Base-by-base conservation (phyloP, 2,329 filamentous ascomycete species). In the Leptographium flavum region DNA sequence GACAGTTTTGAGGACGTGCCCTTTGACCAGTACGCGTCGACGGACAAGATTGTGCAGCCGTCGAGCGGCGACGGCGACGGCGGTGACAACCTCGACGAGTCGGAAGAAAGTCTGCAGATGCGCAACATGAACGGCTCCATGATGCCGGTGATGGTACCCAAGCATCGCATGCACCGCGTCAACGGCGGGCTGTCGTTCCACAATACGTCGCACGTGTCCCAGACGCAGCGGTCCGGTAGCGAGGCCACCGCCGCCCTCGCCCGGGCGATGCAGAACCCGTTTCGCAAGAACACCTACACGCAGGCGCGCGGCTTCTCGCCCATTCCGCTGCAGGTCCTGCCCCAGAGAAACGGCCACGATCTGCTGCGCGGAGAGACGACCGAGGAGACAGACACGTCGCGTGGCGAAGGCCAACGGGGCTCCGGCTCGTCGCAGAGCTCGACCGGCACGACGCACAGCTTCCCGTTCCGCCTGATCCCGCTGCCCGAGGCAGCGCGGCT, bases 401-500 rank as follows among this genome's bases (percentile, higher is more conserved):
- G n/a, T 8, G 35, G 28, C 28, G 14, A 22, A 9, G 15, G 8
- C 10, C n/a, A 19, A 23, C 22, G 50, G 13, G 49, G 40, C 4
- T 50, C 49, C 5, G 43, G 45, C 10, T 48, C 49, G 13, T 51
- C 51, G 3, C 41, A 48, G 21, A 50, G 45, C 35, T 51, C 52
- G 8, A 27, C 22, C 13, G 30, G 32, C 23, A 54, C 46, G 1
- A 23, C 38, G 31, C 55, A 50, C 45, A 58, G 49, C 13, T 60
- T 60, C 31, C 48, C 50, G 5, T 60, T 62, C 25, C 49, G 53
- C 1, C 45, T 63, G 28, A 59, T 63, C 14, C 52, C 55, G 4
- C 49, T 61, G 2, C 44, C 53, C 2, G 58, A 62, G 37, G 60
- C 60, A 3, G 58, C 54, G 9, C 53, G 51, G n/a, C 52, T 54